Percentiles rank a stretch among this genome's conserved stretches.
Conservation (phyloP, 805 yeast species). For the Ogataea methylovora region DNA sequence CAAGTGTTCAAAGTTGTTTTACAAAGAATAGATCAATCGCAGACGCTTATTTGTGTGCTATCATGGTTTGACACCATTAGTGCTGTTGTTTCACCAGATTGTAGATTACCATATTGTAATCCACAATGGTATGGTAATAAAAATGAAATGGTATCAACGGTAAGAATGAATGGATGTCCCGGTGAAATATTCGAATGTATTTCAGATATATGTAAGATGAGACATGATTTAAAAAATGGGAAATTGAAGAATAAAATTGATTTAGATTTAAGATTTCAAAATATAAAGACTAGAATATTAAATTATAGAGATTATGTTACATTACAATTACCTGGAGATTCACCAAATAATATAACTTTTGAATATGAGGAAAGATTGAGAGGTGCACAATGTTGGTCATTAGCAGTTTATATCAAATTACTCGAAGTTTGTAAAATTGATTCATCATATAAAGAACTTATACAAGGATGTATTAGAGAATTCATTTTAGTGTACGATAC, state of each 20-base stretch:
- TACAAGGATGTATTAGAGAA: constrained; percentile 31
- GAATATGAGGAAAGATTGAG: constrained; percentile 35
- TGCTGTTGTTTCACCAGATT: constrained; percentile 50
- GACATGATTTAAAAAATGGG: constrained; percentile 19
- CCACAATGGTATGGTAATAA: constrained; percentile 46
- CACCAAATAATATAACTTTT: constrained; percentile 3
- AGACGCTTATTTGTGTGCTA: constrained; percentile 40
- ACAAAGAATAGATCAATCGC: constrained; percentile 40
- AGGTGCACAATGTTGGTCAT: constrained; percentile 52
- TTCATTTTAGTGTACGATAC: constrained; percentile 40
- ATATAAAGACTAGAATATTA: constrained; percentile 28
- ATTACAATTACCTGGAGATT: constrained; percentile 8
- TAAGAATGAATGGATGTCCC: constrained; percentile 53
- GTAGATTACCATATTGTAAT: constrained; percentile 45
- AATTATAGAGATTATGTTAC: constrained; percentile 42
- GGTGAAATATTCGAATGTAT: constrained; percentile 46
- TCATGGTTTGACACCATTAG: constrained; percentile 56
- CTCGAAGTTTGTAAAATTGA: constrained; percentile 13
- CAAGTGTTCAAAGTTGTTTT: constrained; percentile 32
- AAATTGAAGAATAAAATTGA: constrained; percentile 3
- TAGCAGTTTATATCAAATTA: constrained; percentile 28
- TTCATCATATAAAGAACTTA: constrained; percentile 16
- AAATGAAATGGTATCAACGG: constrained; percentile 35
- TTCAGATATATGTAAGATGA: constrained; percentile 34
- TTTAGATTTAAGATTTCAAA: constrained; percentile 18